A percentile compares a stretch with the other conserved stretches of the same genome.
These are phyloP conservation scores for Yamadazyma diospyri DNA, from an alignment of 1,139 yeast genomes.

Conservation along the genomic window DNA sequence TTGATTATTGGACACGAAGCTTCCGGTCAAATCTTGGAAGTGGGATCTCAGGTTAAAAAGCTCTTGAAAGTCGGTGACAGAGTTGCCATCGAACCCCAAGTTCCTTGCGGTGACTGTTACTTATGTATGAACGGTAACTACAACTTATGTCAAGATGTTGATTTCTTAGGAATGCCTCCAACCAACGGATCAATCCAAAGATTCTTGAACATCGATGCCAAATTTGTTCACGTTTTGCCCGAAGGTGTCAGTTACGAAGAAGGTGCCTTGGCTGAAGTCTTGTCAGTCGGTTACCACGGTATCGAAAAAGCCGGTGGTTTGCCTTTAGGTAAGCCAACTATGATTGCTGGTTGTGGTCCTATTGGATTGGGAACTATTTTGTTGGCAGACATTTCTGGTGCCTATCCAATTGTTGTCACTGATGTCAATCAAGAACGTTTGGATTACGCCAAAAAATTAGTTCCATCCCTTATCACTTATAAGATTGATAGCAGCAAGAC, in stretches of 20 bases:
- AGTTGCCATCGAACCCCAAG: slow-evolving; percentile 49
- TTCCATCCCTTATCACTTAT: slow-evolving; percentile 55
- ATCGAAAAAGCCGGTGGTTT: slow-evolving; percentile 42
- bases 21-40: slow-evolving; percentile 26
- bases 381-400: slow-evolving; percentile 80
- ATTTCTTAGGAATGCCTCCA: slow-evolving; percentile 19
- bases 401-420: slow-evolving; percentile 60
- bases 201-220: slow-evolving; percentile 17
- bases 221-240: slow-evolving; percentile 22
- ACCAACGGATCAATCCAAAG: slow-evolving; percentile 17
- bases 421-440: slow-evolving; percentile 62
- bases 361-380: slow-evolving; percentile 80
- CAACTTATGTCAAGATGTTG: slow-evolving; percentile 52
- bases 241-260: slow-evolving; percentile 27
- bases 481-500: slow-evolving; percentile 24
- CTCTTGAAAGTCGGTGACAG: slow-evolving; percentile 28
- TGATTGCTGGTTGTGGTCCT: slow-evolving; percentile 94
- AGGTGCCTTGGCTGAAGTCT: slow-evolving; percentile 32
- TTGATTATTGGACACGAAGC: slow-evolving; percentile 33
- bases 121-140: slow-evolving; percentile 69
- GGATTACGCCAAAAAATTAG: slow-evolving; percentile 53
- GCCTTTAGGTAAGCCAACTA: slow-evolving; percentile 68
- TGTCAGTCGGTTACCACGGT: slow-evolving; percentile 32
- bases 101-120: slow-evolving; percentile 66
- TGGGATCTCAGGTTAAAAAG: slow-evolving; percentile 25